Conservation (phyloP, 2,329 filamentous ascomycete species). For the Juglanconis oblonga region DNA sequence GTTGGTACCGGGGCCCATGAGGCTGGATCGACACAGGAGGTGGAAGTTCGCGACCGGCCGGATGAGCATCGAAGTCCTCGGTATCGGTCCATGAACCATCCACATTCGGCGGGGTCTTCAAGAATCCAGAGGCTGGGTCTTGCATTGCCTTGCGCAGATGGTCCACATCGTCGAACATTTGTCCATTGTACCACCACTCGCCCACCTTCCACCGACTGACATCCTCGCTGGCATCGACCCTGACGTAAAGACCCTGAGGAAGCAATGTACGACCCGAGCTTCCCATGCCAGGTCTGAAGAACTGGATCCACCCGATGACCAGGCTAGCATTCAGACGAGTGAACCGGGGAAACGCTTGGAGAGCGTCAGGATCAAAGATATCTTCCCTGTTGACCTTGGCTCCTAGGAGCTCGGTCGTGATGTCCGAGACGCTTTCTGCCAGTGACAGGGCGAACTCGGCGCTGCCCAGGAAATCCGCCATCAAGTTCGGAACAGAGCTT, state of each 20-base stretch:
- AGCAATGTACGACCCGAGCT: conserved; percentile 32
- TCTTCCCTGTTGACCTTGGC: conserved; percentile 30
- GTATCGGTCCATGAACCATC: conserved; percentile 31
- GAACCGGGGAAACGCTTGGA: conserved; percentile 34
- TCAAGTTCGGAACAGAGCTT: conserved; percentile 34
- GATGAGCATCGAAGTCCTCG: conserved; percentile 32
- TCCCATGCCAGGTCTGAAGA: conserved; percentile 37
- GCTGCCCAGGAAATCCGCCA: conserved; percentile 29
- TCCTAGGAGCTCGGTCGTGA: conserved; percentile 37
- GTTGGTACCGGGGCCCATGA: conserved; percentile 37
- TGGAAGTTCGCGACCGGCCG: conserved; percentile 19
- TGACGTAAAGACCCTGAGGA: conserved; percentile 43
- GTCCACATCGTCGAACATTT: conserved; percentile 1
- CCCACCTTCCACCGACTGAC: conserved; percentile 21
- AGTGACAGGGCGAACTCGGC: conserved; percentile 34
- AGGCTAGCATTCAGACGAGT: conserved; percentile 35
- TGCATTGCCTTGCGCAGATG: conserved; percentile 3
- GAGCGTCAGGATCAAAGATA: conserved; percentile 29
- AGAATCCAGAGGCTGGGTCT: conserved; percentile 1
- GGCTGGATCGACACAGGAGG: conserved; percentile 35
- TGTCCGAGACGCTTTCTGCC: conserved; percentile 32
- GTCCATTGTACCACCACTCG: conserved; percentile 20
- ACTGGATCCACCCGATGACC: conserved; percentile 38
- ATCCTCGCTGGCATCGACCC: conserved; percentile 32
- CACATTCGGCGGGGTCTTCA: conserved; percentile 7